Evolutionary conservation across 306 rosid species (phyloP).

Genomic region (Gastrolobium villosum): DNA sequence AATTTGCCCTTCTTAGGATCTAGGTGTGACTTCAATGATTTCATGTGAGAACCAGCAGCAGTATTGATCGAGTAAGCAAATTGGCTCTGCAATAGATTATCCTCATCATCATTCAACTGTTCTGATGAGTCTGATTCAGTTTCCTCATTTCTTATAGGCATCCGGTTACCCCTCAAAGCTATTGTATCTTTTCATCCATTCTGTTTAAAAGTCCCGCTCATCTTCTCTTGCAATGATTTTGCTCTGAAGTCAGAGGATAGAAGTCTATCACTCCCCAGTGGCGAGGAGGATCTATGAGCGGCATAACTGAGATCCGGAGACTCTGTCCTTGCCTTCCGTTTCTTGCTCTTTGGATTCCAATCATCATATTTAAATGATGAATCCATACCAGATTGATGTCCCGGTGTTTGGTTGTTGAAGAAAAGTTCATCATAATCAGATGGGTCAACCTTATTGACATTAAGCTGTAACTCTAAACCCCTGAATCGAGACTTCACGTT

Average conservation of each 20-base stretch:
- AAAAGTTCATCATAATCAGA: slow-evolving; percentile 58
- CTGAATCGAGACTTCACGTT: slow-evolving; percentile 66
- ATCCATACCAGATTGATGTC: slow-evolving; percentile 65
- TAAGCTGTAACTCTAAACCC: slow-evolving; percentile 50
- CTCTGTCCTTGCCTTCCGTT: slow-evolving; percentile 74
- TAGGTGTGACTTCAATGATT: slow-evolving; percentile 61
- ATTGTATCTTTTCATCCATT: slow-evolving; percentile 66
- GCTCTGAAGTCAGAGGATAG: slow-evolving; percentile 67
- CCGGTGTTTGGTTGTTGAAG: slow-evolving; percentile 59
- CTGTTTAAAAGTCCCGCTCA: slow-evolving; percentile 60
- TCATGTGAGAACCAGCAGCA: slow-evolving; percentile 67
- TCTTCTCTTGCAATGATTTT: slow-evolving; percentile 68
- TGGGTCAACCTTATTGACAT: slow-evolving; percentile 61
- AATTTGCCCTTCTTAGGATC: slow-evolving; percentile 70
- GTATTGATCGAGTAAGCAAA: slow-evolving; percentile 68
- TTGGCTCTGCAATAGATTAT: slow-evolving; percentile 75
- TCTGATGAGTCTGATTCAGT: slow-evolving; percentile 98
- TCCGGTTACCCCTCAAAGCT: slow-evolving; percentile 59
- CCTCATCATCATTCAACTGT: slow-evolving; percentile 82
- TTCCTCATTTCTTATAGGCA: slow-evolving; percentile 71
- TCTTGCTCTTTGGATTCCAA: slow-evolving; percentile 71
- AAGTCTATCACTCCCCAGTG: slow-evolving; percentile 71
- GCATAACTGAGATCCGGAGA: slow-evolving; percentile 75
- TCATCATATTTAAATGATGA: slow-evolving; percentile 69
- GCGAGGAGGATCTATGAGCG: slow-evolving; percentile 80